Percentiles rank a stretch among this genome's conserved stretches.
phyloP scores from a whole-genome alignment of 768 basidiomycete species.

The Psilocybe subaeruginosa region DNA sequence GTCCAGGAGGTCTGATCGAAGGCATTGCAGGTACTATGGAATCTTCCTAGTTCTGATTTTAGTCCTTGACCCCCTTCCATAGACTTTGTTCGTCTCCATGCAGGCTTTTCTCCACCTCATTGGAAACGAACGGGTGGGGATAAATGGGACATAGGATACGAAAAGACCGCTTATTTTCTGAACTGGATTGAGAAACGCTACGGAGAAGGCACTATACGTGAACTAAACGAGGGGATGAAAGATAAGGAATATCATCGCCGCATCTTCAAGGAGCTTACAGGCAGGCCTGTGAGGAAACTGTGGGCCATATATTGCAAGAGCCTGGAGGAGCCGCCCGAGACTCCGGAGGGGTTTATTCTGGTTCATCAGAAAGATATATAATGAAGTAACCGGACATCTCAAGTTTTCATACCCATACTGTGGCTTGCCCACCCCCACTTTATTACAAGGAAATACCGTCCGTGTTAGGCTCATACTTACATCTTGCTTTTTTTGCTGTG shows the following conservation, averaged over 20 bases:
- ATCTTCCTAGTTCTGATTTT: background rate
- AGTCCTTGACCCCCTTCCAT: background rate
- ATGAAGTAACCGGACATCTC: background rate
- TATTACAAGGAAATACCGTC: too few relatives aligned
- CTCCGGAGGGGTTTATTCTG: background rate
- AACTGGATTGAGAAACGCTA: conserved; percentile 64
- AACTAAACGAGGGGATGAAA: conserved; percentile 59
- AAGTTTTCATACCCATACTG: too few relatives aligned
- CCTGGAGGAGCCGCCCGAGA: background rate
- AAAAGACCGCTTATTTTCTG: conserved; percentile 74
- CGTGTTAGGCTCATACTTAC: too few relatives aligned
- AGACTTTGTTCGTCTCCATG: conserved; percentile 75
- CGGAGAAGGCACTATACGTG: conserved; percentile 55
- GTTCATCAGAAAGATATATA: background rate
- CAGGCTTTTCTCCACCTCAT: conserved; percentile 66
- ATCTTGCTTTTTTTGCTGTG: too few relatives aligned
- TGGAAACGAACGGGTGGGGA: conserved; percentile 56
- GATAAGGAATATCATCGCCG: conserved; percentile 49
- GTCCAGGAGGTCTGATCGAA: conserved; percentile 75
- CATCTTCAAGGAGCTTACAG: conserved; percentile 46
- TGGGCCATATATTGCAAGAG: conserved; percentile 19
- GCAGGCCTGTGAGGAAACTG: conserved; percentile 15
- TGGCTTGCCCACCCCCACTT: too few relatives aligned
- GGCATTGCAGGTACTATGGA: conserved; percentile 70
- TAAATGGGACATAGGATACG: conserved; percentile 79